phyloP scores from a whole-genome alignment of 768 basidiomycete species.

The Phallus indusiatus region DNA sequence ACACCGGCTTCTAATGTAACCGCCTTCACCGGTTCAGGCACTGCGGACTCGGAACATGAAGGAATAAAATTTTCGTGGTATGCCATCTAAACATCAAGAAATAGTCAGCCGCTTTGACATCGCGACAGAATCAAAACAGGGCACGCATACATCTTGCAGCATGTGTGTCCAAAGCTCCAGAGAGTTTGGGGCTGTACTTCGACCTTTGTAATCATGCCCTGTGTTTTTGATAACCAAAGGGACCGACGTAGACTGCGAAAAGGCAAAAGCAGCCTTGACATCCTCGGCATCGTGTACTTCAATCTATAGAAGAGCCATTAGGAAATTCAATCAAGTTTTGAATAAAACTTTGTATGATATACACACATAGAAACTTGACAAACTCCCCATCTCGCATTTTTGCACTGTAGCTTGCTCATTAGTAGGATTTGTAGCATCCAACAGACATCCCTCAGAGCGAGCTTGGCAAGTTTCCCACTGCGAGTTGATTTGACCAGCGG shows the following conservation, averaged over 20 bases:
- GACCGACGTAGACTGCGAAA: slow-evolving; percentile 28
- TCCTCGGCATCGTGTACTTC: slow-evolving; percentile 32
- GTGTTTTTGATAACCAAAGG: slow-evolving; percentile 43
- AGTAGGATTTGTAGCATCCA: slow-evolving; percentile 24
- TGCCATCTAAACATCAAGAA: slow-evolving; percentile 12
- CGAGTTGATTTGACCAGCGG: slow-evolving; percentile 16
- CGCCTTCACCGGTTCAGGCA: slow-evolving; percentile 15
- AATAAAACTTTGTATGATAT: background rate
- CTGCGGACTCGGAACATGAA: slow-evolving; percentile 2
- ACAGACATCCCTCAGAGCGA: slow-evolving; percentile 35
- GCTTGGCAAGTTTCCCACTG: slow-evolving; percentile 52
- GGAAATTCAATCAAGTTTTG: background rate
- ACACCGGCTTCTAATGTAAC: slow-evolving; percentile 16
- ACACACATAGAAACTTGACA: slow-evolving; percentile 21
- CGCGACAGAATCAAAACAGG: slow-evolving; percentile 4
- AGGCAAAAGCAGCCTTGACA: slow-evolving; percentile 35
- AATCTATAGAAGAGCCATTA: slow-evolving; percentile 21
- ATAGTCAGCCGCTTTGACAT: no score
- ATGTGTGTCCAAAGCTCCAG: slow-evolving; percentile 19
- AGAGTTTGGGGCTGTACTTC: slow-evolving; percentile 18
- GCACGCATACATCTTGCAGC: slow-evolving; percentile 8
- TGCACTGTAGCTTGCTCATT: background rate
- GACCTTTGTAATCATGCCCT: slow-evolving; percentile 31
- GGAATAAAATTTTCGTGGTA: slow-evolving; percentile 17
- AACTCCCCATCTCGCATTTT: slow-evolving; percentile 18